Evolutionary conservation across 768 basidiomycete species (phyloP), one percentile per base, ranked within the genome.

Genomic region (Mycena rebaudengoi): DNA sequence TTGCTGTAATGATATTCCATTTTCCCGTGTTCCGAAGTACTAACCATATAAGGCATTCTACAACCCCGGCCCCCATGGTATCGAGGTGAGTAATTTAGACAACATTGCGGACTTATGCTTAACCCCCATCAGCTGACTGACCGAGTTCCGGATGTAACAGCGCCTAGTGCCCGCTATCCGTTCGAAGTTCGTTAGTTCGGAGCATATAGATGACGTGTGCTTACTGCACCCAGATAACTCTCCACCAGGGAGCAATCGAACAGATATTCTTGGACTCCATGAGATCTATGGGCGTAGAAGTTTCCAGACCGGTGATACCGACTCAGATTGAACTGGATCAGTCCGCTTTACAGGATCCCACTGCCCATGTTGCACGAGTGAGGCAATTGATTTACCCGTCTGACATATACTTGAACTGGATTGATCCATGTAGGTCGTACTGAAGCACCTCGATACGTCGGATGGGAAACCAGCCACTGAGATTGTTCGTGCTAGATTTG

Each of bases 211-310:
- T 20, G 21, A 23, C 21, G 21, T 10, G 28, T 23, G 10, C 8
- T 4, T 37, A 32, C 18, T 7, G 50, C 23, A 35, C 28, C 3
- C 60, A 88, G 87, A 73, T 83, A 11, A 88, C 88, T 0, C 71
- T 89, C 44, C 85, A 89, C 67, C 89, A 91, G 78, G 88, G 88
- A 2, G 83, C 82, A 14, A 88, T 90, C 26, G 88, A 90, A 70
- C 74, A 76, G 12, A 81, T 88, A 16, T 86, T 91, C 61, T 60
- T 86, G 30, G 85, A 87, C 67, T 85, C 87, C 3, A 84, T 91
- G 83, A 70, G 67, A 14, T 61, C 66, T 7, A 70, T 78, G 60
- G 86, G 84, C 0, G 67, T 88, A 7, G 70, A 82, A 62, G 86
- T 90, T 23, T 80, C 80, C 32, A 77, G 88, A 23, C 84, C 86